Evolutionary conservation across 2,329 filamentous ascomycete genomes (phyloP).

Genomic region (Fusarium buharicum): DNA sequence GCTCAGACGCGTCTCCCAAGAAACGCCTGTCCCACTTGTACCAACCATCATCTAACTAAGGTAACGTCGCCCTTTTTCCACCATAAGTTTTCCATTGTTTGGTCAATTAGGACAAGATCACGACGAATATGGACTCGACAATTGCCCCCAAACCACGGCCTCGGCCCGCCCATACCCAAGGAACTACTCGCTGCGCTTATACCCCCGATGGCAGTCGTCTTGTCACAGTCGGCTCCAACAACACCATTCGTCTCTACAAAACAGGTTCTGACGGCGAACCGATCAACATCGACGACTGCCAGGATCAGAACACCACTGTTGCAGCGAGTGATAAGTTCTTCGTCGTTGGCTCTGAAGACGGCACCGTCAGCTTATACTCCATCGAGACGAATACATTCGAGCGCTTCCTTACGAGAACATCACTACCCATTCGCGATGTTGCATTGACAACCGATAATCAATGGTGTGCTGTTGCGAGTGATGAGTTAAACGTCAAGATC

Average conservation of each 20-base stretch:
- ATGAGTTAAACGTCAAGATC: conserved; percentile 91
- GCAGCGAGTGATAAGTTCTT: conserved; percentile 83
- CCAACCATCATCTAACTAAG: conserved; percentile 15
- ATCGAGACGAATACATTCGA: conserved; percentile 79
- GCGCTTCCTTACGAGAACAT: conserved; percentile 81
- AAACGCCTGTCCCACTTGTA: conserved; percentile 23
- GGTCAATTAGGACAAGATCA: not conserved
- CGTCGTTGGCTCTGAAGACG: conserved; percentile 90
- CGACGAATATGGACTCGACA: conserved; percentile 49
- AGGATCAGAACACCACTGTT: conserved; percentile 85
- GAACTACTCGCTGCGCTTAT: conserved; percentile 87
- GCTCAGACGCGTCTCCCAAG: conserved; percentile 54
- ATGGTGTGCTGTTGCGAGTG: conserved; percentile 96
- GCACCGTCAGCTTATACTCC: conserved; percentile 95
- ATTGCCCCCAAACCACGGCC: conserved; percentile 63
- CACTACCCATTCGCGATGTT: conserved; percentile 88
- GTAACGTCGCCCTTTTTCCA: conserved; percentile 10
- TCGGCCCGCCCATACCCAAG: conserved; percentile 81
- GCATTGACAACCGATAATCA: conserved; percentile 81
- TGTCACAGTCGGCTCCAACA: conserved; percentile 92
- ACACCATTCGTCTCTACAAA: conserved; percentile 90
- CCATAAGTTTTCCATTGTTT: conserved; percentile 17
- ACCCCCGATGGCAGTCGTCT: conserved; percentile 88
- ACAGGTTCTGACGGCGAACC: conserved; percentile 94
- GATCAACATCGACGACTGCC: conserved; percentile 88